Evolutionary conservation across 768 basidiomycete species (phyloP).

Genomic region (Hericium rajendrae): DNA sequence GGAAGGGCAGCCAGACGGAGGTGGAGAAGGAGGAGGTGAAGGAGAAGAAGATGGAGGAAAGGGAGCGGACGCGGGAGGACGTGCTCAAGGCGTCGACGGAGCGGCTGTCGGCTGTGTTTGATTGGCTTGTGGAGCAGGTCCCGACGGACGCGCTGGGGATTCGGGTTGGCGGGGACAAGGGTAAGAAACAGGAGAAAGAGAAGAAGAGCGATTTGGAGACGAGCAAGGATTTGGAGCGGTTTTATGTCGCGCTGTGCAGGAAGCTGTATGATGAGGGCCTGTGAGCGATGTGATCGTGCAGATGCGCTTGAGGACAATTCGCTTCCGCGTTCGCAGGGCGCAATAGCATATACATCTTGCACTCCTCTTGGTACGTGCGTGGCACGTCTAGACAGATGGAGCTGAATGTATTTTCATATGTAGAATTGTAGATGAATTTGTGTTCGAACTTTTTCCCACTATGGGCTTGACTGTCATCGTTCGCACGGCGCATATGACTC

Average conservation of each 20-base stretch:
- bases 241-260: constrained; percentile 82
- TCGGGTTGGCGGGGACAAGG: not conserved
- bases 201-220: constrained; percentile 43
- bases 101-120: constrained; percentile 63
- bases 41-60: constrained; percentile 7
- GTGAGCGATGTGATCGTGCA: constrained; percentile 20
- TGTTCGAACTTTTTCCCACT: no score
- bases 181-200: constrained; percentile 11
- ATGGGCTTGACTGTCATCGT: no score
- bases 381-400: no score
- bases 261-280: constrained; percentile 92
- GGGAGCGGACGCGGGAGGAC: constrained; percentile 35
- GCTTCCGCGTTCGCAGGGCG: no score
- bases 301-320: not conserved
- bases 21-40: not conserved
- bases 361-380: no score
- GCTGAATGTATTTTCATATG: no score
- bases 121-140: constrained; percentile 71
- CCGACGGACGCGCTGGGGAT: constrained; percentile 7
- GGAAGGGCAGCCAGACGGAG: not conserved
- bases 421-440: no score
- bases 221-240: constrained; percentile 75
- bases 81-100: constrained; percentile 60
- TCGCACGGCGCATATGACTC: no score
- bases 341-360: no score